Evolutionary conservation across 257 asterid genomes (phyloP), one percentile per base, ranked within the genome.

Genomic region (Cynanchum wilfordii): DNA sequence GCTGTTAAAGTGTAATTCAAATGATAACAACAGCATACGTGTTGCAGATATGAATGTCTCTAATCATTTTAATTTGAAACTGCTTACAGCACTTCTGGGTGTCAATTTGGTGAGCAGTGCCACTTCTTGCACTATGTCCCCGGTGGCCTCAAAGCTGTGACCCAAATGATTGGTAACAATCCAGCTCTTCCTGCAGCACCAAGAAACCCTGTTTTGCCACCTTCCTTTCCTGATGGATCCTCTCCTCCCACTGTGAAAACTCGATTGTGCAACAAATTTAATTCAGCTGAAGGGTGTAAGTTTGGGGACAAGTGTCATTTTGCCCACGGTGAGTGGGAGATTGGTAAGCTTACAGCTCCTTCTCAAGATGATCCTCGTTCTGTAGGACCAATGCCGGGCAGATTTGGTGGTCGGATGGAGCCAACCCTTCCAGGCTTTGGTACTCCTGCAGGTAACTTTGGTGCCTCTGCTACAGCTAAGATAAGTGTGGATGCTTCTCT

Each of bases 71-170:
- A 27, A 19, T 10, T 30, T 75, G 20, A 62, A 51, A 75, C 29
- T 57, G 13, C 5, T 6, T 74, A 88, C 96, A 89, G 90, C 77
- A 65, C 88, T 68, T 83, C 94, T 55, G 96, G 96, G 30, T 89
- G 96, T 74, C 95, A 89, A 33, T 90, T 88, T 50, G 97, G 97
- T 50, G 97, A 90, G 78, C 80, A 85, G 54, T 90, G 97, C 88
- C 95, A 90, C 82, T 90, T 90, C 79, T 64, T 88, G 85, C 97
- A 90, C 78, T 86, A 86, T 20, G 91, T 90, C n/a, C 93, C 97
- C 16, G 97, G 97, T 9, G 97, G 95, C 76, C 82, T 90, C 56
- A 90, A 90, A 80, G 96, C 89, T n/a, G 97, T 88, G 76, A 87
- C 88, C 16, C 97, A 88, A 72, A 86, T 90, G 76, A 93, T 90